These are phyloP conservation scores for Hymenotorrendiella dingleyae DNA, from an alignment of 2,329 filamentous ascomycete genomes.

Conservation along the genomic window DNA sequence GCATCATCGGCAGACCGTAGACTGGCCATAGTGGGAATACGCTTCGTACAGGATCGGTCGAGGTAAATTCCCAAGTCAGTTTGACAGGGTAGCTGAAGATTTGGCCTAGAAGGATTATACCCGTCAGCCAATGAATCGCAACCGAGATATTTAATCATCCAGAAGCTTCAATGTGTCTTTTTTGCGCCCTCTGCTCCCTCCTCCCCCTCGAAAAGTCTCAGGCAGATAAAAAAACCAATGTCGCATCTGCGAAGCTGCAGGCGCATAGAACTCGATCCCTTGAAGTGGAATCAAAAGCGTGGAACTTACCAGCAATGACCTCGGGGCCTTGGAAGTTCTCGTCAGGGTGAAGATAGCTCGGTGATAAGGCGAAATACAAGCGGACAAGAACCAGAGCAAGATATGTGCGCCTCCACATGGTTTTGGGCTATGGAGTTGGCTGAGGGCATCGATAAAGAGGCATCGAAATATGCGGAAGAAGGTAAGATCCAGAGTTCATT, in stretches of 20 bases:
- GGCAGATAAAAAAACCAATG: background rate
- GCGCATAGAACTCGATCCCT: background rate
- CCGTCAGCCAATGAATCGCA: slow-evolving; percentile 7
- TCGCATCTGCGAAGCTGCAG: slow-evolving; percentile 8
- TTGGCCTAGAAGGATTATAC: slow-evolving; percentile 56
- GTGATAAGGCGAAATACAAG: slow-evolving; percentile 87
- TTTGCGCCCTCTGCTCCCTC: slow-evolving; percentile 1
- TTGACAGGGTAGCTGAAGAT: slow-evolving; percentile 89
- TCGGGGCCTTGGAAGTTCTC: slow-evolving; percentile 99
- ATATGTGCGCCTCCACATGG: slow-evolving; percentile 90
- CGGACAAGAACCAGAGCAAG: slow-evolving; percentile 78
- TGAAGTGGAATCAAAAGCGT: background rate
- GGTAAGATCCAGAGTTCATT: background rate
- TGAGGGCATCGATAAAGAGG: slow-evolving; percentile 15
- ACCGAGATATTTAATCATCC: background rate
- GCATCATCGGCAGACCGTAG: slow-evolving; percentile 88
- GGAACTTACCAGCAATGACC: slow-evolving; percentile 78
- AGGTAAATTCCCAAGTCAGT: slow-evolving; percentile 94
- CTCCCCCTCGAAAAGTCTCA: too few species aligned
- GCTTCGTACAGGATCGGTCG: slow-evolving; percentile 81
- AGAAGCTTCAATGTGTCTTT: slow-evolving; percentile 6
- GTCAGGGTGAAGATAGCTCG: slow-evolving; percentile 96
- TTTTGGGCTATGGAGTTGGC: slow-evolving; percentile 24
- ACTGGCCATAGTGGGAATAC: slow-evolving; percentile 94
- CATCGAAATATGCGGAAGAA: slow-evolving; percentile 18